phyloP scores from a whole-genome alignment of 2,329 filamentous ascomycete genomes.

The Calonectria leucothoes region DNA sequence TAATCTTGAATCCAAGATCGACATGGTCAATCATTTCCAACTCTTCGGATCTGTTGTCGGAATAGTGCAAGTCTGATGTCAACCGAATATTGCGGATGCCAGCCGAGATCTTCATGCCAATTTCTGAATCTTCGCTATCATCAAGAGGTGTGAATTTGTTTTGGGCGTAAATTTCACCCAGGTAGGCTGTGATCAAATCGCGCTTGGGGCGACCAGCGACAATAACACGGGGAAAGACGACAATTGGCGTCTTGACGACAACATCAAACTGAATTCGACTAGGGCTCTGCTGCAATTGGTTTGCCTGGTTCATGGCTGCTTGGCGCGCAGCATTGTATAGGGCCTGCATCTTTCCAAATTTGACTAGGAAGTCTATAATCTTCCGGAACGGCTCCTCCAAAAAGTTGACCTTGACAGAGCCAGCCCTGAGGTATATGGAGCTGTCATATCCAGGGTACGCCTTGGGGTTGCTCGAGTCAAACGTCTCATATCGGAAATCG shows the following conservation, averaged over 20 bases:
- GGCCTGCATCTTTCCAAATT: conserved; percentile 99
- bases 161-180: conserved; percentile 97
- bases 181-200: conserved; percentile 89
- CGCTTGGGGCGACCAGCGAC: conserved; percentile 75
- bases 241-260: conserved; percentile 92
- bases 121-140: conserved; percentile 76
- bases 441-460: conserved; percentile 95
- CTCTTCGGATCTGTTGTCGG: conserved; percentile 79
- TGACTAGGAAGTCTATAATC: conserved; percentile 97
- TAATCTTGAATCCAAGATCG: conserved; percentile 92
- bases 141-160: conserved; percentile 91
- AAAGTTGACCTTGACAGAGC: conserved; percentile 97
- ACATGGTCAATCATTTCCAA: conserved; percentile 98
- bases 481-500: conserved; percentile 98
- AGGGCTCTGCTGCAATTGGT: conserved; percentile 89
- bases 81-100: conserved; percentile 93
- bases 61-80: conserved; percentile 89
- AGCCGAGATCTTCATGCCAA: conserved; percentile 89
- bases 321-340: conserved; percentile 97
- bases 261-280: conserved; percentile 95
- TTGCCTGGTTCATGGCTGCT: conserved; percentile 93
- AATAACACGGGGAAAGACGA: conserved; percentile 89
- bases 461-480: conserved; percentile 76
- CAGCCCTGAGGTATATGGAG: conserved; percentile 88
- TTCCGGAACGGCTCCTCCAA: conserved; percentile 97